Evolutionary conservation across 768 basidiomycete species (phyloP).

Genomic region (Boletus rufocinnamomeus): DNA sequence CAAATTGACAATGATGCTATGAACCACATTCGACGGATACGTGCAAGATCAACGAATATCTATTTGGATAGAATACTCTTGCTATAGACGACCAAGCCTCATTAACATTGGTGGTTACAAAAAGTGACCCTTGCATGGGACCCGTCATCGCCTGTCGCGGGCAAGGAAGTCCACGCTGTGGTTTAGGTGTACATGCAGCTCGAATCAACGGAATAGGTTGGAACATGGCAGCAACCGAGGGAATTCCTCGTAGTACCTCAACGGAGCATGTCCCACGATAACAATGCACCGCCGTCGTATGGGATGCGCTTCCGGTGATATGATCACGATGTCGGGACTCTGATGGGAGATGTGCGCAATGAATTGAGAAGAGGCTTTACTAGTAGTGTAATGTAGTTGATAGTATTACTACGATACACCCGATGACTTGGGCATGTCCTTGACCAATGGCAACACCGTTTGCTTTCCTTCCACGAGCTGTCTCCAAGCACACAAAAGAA

Average conservation of each 20-base stretch:
- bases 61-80: background rate
- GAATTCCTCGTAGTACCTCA: too few relatives aligned
- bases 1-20: background rate
- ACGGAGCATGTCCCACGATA: background rate
- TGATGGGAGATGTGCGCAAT: background rate
- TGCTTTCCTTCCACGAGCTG: conserved; percentile 49
- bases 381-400: background rate
- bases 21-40: background rate
- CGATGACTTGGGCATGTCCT: background rate
- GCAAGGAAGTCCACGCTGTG: background rate
- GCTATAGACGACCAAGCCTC: background rate
- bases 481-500: conserved; percentile 39
- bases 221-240: background rate
- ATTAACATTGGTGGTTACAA: too few relatives aligned
- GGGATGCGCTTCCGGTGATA: background rate
- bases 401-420: background rate
- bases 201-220: background rate
- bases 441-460: conserved; percentile 34
- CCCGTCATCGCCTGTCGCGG: background rate
- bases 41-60: background rate
- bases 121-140: too few relatives aligned
- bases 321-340: background rate
- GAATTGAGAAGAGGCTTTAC: background rate
- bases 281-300: background rate
- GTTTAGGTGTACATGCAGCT: background rate